Percentiles rank a stretch among this genome's conserved stretches.
phyloP scores from a whole-genome alignment of 164 flowering plant genomes.

The Liriodendron chinense region DNA sequence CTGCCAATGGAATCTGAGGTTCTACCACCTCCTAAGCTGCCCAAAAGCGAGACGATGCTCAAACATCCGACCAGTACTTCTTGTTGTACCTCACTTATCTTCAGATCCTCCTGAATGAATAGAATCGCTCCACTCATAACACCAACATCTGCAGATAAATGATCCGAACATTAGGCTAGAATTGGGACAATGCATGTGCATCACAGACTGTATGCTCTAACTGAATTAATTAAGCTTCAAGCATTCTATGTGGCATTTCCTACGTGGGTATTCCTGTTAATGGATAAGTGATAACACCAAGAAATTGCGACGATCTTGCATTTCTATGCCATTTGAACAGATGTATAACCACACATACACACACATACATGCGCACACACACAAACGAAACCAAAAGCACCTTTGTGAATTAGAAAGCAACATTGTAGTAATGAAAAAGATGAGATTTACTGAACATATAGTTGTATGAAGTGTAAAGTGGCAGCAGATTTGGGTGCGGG shows the following conservation, averaged over 20 bases:
- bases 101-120: slow-evolving; percentile 80
- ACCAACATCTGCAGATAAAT: slow-evolving; percentile 71
- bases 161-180: neutral
- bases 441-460: too few relatives aligned
- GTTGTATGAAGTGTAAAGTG: too few relatives aligned
- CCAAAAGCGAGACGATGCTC: slow-evolving; percentile 78
- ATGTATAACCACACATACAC: neutral
- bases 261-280: neutral
- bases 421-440: too few relatives aligned
- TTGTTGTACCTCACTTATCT: slow-evolving; percentile 77
- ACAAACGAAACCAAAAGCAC: too few relatives aligned
- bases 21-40: slow-evolving; percentile 87
- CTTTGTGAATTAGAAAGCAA: too few relatives aligned
- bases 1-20: slow-evolving; percentile 83
- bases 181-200: neutral
- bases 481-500: too few relatives aligned
- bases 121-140: slow-evolving; percentile 97
- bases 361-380: too few relatives aligned
- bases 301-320: neutral
- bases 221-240: neutral
- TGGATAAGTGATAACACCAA: neutral
- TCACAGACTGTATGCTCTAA: neutral
- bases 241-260: neutral
- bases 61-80: slow-evolving; percentile 79
- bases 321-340: neutral